These are phyloP conservation scores for Punctularia strigosozonata DNA, from an alignment of 768 basidiomycete species.

Conservation along the genomic window DNA sequence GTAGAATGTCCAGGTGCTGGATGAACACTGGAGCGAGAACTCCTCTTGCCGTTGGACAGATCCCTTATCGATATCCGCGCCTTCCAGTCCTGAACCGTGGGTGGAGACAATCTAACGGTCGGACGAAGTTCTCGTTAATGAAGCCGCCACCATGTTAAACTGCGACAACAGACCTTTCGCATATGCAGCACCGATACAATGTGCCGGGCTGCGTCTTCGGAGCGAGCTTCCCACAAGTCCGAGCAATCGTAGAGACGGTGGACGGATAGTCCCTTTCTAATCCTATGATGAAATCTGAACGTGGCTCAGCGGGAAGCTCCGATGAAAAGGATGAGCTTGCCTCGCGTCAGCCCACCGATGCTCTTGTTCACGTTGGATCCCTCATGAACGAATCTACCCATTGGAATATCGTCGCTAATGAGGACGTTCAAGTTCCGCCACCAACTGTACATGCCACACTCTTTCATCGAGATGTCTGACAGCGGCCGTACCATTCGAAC, in stretches of 20 bases:
- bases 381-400: too few species aligned
- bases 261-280: conserved; percentile 78
- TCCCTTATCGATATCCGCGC: conserved; percentile 60
- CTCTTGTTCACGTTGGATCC: conserved; percentile 38
- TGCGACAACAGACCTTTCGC: conserved; percentile 29
- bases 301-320: neutral
- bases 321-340: conserved; percentile 20
- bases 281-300: conserved; percentile 65
- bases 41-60: conserved; percentile 18
- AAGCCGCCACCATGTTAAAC: neutral
- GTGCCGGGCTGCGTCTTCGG: conserved; percentile 43
- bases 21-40: conserved; percentile 2
- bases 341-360: conserved; percentile 58
- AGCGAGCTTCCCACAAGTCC: conserved; percentile 68
- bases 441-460: conserved; percentile 69
- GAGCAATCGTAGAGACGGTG: conserved; percentile 73
- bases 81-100: conserved; percentile 63
- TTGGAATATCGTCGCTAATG: conserved; percentile 28
- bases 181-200: conserved; percentile 53
- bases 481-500: conserved; percentile 57
- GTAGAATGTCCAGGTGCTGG: conserved; percentile 1
- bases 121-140: neutral
- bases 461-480: conserved; percentile 65
- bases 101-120: conserved; percentile 44
- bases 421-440: conserved; percentile 49